Conservation (phyloP, 306 rosid genomes). For the Fagus sylvatica region DNA sequence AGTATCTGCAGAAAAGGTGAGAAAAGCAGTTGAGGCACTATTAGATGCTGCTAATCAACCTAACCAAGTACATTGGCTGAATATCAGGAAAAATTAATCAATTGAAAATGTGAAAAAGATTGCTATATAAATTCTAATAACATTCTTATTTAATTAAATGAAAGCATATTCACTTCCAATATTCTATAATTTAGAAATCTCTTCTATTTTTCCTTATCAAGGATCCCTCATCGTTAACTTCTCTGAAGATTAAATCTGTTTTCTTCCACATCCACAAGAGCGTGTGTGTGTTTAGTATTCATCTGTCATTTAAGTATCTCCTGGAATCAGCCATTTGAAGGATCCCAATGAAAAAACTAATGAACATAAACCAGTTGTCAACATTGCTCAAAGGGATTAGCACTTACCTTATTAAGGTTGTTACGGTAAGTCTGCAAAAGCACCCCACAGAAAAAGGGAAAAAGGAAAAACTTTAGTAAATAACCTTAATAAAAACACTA, state of each 20-base stretch:
- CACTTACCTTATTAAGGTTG: constrained; percentile 89
- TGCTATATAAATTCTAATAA: not conserved
- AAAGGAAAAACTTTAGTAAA: constrained; percentile 22
- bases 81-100: not conserved
- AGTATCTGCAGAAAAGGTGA: constrained; percentile 56
- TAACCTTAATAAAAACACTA: constrained; percentile 16
- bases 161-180: not conserved
- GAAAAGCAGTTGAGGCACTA: not conserved
- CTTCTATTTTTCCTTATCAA: not conserved
- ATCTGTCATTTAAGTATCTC: too few relatives aligned
- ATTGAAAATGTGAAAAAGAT: not conserved
- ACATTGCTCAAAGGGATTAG: constrained; percentile 7
- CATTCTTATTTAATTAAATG: not conserved
- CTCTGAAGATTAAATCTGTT: not conserved
- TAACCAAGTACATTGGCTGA: not conserved
- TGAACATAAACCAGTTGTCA: constrained; percentile 2
- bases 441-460: constrained; percentile 23
- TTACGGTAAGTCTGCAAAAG: constrained; percentile 81
- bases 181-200: not conserved
- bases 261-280: too few relatives aligned
- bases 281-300: too few relatives aligned
- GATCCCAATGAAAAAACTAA: not conserved
- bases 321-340: too few relatives aligned
- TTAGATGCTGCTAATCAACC: not conserved
- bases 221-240: not conserved